Base-by-base conservation (phyloP, 768 basidiomycete genomes). In the Trametes meyenii region DNA sequence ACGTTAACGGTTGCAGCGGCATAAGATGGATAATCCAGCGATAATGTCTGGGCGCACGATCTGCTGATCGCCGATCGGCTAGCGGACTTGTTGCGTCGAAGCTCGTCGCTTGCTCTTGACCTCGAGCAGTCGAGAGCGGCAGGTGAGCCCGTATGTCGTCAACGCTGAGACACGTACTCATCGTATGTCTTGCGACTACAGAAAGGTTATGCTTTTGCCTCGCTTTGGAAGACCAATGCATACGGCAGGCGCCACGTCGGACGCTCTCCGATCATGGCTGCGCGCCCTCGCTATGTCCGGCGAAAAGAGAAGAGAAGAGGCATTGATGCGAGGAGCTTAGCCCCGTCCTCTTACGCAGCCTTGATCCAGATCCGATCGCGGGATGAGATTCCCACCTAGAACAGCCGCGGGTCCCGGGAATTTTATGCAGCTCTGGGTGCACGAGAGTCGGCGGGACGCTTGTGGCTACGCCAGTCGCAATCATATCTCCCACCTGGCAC, bases 291-390 rank as follows among this genome's bases (percentile, higher is more conserved):
- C 48, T n/a, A 12, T 17, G 7, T 23, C 38, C 48, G 24, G 44
- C 40, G 48, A 23, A 38, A 50, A 19, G 39, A n/a, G 26, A 42
- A 57, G 24, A 17, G 14, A 5, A 14, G 26, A 23, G 38, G 23
- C 12, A 13, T 58, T 58, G 57, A 58, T 58, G 57, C 33, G 42
- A 33, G 3, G 21, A 17, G 42, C 42, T 45, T 35, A 44, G 13
- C 29, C 35, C 50, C 50, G 43, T 46, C 24, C 35, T 46, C 50
- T 39, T 46, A 38, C 58, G 45, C 35, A 45, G 51, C 36, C 11
- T 11, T 50, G 51, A 54, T 60, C 51, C 51, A 46, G 51, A 60
- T 60, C 36, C 54, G 58, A 60, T 60, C 51, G 51, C 51, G 17
- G 17, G 40, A 29, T 13, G 17, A 45, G 44, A 36, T 55, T 35